A percentile compares a stretch with the other conserved stretches of the same genome.
Conservation (phyloP, 345 rosid species). For the Eucalyptus brandiana region DNA sequence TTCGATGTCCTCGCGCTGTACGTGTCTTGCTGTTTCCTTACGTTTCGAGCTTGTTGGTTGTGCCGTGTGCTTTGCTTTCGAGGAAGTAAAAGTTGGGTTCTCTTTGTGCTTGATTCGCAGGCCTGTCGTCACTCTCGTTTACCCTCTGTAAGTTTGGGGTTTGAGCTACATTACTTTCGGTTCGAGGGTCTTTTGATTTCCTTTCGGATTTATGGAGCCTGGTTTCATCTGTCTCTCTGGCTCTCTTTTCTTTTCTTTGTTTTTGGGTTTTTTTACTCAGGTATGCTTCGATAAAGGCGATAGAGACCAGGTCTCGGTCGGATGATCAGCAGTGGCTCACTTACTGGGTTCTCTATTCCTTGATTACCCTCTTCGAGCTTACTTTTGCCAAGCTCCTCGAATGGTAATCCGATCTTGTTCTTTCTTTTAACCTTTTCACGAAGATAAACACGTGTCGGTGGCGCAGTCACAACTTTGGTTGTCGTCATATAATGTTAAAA, state of each 20-base stretch:
- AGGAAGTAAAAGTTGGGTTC: background rate
- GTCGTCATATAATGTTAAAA: background rate
- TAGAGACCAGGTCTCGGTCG: slow-evolving; percentile 67
- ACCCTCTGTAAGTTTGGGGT: slow-evolving; percentile 71
- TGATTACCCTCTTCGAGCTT: slow-evolving; percentile 85
- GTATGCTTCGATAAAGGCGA: slow-evolving; percentile 78
- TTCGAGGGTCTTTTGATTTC: background rate
- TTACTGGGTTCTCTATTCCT: slow-evolving; percentile 89
- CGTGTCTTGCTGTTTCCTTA: background rate
- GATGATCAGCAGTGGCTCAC: slow-evolving; percentile 97
- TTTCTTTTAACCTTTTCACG: background rate
- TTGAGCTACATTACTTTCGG: background rate
- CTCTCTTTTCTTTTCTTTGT: background rate
- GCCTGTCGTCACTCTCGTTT: slow-evolving; percentile 82
- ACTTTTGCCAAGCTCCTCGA: slow-evolving; percentile 85
- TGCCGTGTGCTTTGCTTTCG: background rate
- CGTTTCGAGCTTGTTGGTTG: background rate
- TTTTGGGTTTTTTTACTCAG: slow-evolving; percentile 12
- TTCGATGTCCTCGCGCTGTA: slow-evolving; percentile 93
- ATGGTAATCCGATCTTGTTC: slow-evolving; percentile 29
- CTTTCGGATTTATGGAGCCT: background rate
- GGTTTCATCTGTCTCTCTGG: background rate
- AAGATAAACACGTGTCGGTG: background rate
- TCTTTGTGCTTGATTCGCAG: slow-evolving; percentile 16
- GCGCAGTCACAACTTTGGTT: background rate